These are phyloP conservation scores for Pseudonitzschia multiseries DNA, from an alignment of 108 stramenopile genomes.

Conservation along the genomic window DNA sequence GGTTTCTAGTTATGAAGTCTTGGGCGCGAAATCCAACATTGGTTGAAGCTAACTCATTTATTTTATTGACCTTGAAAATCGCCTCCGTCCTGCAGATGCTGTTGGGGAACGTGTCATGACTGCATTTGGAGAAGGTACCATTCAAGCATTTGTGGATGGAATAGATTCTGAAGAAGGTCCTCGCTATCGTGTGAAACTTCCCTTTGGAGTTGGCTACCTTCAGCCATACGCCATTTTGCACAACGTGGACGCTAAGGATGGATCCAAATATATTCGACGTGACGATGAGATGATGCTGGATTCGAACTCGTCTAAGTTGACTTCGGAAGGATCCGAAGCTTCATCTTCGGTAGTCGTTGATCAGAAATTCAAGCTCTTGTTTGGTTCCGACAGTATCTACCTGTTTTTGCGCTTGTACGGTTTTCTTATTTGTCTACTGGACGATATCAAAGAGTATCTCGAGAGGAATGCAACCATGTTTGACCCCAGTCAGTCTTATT, in stretches of 20 bases:
- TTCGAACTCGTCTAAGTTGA: constrained; percentile 22
- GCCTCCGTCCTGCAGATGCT: constrained; percentile 32
- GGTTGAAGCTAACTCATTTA: background rate
- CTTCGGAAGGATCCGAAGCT: constrained; percentile 12
- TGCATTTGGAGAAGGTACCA: constrained; percentile 69
- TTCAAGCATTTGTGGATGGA: constrained; percentile 47
- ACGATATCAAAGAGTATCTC: constrained; percentile 41
- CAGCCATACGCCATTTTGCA: constrained; percentile 57
- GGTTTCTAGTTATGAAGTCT: background rate
- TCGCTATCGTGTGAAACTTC: constrained; percentile 65
- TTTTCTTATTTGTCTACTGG: constrained; percentile 57
- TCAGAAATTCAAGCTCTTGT: constrained; percentile 57
- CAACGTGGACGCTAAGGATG: constrained; percentile 40
- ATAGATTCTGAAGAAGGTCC: constrained; percentile 19
- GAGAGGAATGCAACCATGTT: constrained; percentile 21
- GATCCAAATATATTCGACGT: constrained; percentile 38
- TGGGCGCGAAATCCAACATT: background rate
- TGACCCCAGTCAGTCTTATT: constrained; percentile 35
- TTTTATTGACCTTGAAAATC: background rate
- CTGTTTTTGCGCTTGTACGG: constrained; percentile 73
- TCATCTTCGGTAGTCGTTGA: constrained; percentile 25
- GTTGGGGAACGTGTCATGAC: constrained; percentile 71
- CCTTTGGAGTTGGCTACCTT: constrained; percentile 70
- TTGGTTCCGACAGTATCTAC: constrained; percentile 74
- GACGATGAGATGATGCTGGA: constrained; percentile 44